phyloP scores from a whole-genome alignment of 495 filamentous ascomycete genomes.

The Hypoxylon subgilvum region DNA sequence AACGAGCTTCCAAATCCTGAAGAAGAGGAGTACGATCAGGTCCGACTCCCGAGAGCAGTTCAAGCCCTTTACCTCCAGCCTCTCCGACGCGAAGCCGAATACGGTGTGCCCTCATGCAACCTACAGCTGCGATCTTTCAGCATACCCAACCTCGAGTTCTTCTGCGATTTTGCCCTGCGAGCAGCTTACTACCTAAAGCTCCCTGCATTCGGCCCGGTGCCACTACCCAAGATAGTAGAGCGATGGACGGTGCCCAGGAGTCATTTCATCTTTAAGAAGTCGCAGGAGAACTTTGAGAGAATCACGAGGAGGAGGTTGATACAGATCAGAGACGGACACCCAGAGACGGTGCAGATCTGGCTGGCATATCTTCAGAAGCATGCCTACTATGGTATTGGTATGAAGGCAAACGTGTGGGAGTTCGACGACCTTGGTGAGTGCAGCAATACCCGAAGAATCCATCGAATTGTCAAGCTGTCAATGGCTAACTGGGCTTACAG shows the following conservation, averaged over 20 bases:
- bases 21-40: constrained; percentile 39
- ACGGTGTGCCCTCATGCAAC: constrained; percentile 83
- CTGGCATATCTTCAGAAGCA: constrained; percentile 88
- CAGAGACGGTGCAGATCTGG: constrained; percentile 88
- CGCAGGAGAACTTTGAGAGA: constrained; percentile 95
- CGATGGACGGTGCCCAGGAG: constrained; percentile 92
- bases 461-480: neutral
- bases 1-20: constrained; percentile 36
- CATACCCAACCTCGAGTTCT: constrained; percentile 89
- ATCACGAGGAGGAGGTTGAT: constrained; percentile 85
- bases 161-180: constrained; percentile 91
- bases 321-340: constrained; percentile 90
- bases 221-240: constrained; percentile 84
- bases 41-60: constrained; percentile 73
- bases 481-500: constrained; percentile 50
- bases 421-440: constrained; percentile 72
- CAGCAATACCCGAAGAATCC: neutral
- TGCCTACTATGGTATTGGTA: constrained; percentile 90
- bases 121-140: constrained; percentile 92
- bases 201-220: constrained; percentile 83
- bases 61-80: constrained; percentile 87
- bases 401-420: constrained; percentile 98
- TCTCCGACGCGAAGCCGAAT: constrained; percentile 72
- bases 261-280: constrained; percentile 95
- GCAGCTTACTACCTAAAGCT: constrained; percentile 93